Conservation (phyloP, 2,329 filamentous ascomycete species). For the Scedosporium dehoogii region DNA sequence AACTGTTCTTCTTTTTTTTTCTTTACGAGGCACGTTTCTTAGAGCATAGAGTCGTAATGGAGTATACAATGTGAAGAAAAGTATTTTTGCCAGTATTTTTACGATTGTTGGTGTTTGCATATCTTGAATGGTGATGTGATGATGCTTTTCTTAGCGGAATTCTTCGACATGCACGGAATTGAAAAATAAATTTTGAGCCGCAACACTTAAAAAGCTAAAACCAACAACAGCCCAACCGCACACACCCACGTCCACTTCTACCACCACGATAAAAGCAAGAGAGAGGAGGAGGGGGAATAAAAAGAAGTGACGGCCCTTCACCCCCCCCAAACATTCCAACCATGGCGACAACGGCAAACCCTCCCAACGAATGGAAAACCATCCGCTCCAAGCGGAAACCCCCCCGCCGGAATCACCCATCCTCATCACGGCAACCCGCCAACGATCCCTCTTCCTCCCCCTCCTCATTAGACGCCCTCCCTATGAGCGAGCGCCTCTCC, state of each 20-base stretch:
- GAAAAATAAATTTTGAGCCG: no score
- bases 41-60: neutral
- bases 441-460: no score
- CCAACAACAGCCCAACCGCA: neutral
- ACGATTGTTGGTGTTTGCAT: no score
- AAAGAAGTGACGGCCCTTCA: neutral
- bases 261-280: neutral
- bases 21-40: neutral
- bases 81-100: neutral
- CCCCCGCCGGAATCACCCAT: neutral
- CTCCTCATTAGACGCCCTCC: neutral
- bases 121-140: no score
- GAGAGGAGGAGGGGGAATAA: neutral
- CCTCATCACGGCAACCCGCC: no score
- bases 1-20: neutral
- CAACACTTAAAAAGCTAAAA: neutral
- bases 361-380: constrained; percentile 15
- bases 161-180: neutral
- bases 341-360: neutral
- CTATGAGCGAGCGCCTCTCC: neutral
- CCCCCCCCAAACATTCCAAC: no score
- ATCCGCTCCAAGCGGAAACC: constrained; percentile 16
- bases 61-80: neutral
- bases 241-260: no score
- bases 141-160: no score